Evolutionary conservation across 495 filamentous ascomycete species (phyloP), one percentile per base, ranked within the genome.

Genomic region (Platismatia glauca): DNA sequence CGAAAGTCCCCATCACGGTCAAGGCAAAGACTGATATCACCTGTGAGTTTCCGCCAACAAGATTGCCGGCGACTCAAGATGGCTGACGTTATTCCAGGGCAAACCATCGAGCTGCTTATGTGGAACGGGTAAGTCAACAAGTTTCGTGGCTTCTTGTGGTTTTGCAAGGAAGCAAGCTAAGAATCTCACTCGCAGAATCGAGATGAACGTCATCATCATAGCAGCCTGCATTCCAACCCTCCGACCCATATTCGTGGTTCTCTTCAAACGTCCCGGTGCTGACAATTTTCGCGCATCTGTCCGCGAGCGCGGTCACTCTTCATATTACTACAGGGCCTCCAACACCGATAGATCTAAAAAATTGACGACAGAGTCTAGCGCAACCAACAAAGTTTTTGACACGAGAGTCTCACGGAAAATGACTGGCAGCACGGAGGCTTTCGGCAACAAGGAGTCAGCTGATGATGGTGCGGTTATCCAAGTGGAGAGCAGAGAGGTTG

Each of bases 211-310:
- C 35, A 70, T 80, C 62, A 77, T 79, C 62, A 75, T 80, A 38
- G 78, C 79, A 18, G 72, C 77, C 33, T 80, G 76, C 65, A 77
- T 82, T 56, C 79, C 78, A 9, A 71, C 78, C 52, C 70, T 81
- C 3, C 65, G 73, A 35, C 79, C 79, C 0, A 59, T 82, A 0
- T 64, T 73, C 61, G 75, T 80, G 35, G 37, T 74, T 7, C 39
- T 73, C 11, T 65, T 70, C 7, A 70, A 71, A 3, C 64, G 62
- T 20, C 61, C 61, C 9, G 53, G 65, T 20, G 59, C 43, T 5
- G 41, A 38, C 4, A 29, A 57, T 0, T 57, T 41, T 15, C 9
- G 37, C 35, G 35, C 35, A 13, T 57, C 53, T 12, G n/a, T 35
- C 20, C 27, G 38, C 12, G 52, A 57, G 22, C 53, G 60, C 18